Evolutionary conservation across 495 filamentous ascomycete species (phyloP), one percentile per base, ranked within the genome.

Genomic region (Durotheca rogersii): DNA sequence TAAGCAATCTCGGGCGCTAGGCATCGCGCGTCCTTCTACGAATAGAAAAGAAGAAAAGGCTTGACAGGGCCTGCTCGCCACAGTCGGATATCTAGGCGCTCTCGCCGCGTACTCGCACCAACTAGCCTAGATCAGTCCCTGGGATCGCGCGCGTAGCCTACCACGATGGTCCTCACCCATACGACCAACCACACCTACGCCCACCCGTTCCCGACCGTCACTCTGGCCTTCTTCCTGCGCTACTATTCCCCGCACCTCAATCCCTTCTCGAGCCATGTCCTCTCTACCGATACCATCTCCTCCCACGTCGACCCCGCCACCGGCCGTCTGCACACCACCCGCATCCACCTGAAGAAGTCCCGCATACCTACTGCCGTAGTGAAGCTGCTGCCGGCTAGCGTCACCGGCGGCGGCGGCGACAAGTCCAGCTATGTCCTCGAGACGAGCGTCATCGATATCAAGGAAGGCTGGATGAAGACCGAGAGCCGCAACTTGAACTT

Each of bases 221-320:
- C 90, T 6, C 86, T 99, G 53, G 93, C 93, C 72, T 99, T 96
- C 80, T 97, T 96, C 78, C 88, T 99, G 41, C 91, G 93, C 30
- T 99, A 99, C 69, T 94, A 93, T 56, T 74, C 72, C 14, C 73
- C 74, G 17, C 69, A 74, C 44, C 67, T 77, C 11, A 99, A 99
- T 68, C 93, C 93, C 7, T 96, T 96, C 71, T 86, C 87, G 51
- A 87, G 80, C 57, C 93, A 99, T 78, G 93, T 99, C 49, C 81
- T 96, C 53, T 94, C 88, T 30, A 95, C 91, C 68, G 93, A 99
- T 74, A 93, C 93, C 63, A 91, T 99, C 68, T 82, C 86, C 25
- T 87, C 88, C 35, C 79, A 83, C 61, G 81, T 95, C 72, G 91
- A 97, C 64, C 82, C 86, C 2, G 62, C 58, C 12, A 91, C 88